Evolutionary conservation across 805 yeast genomes (phyloP), one percentile per base, ranked within the genome.

Genomic region (Yueomyces sinensis): DNA sequence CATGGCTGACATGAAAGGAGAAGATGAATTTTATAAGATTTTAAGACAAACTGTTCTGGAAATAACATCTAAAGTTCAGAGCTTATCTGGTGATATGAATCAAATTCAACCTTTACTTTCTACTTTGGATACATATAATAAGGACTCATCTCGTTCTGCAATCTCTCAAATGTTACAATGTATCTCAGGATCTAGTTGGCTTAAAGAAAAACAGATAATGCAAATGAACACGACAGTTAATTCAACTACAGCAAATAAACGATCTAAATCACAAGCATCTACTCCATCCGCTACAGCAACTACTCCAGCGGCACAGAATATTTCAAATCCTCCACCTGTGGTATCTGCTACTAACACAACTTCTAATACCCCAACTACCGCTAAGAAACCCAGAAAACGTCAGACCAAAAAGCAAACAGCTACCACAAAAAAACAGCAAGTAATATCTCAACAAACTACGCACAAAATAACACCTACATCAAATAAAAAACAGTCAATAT

Each of bases 341-440:
- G 36, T 39, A 27, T 37, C 44, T 17, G 37, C 43, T 23, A 36
- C 48, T 9, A 41, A 39, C 7, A 23, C 40, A 7, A 30, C 35
- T 13, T 40, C 41, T 17, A 33, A 40, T 16, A 33, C 45, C 15
- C 37, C 41, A 18, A 34, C 44, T 3, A 31, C 47, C 7, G 36
- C 49, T 4, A 51, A 51, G 37, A 52, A 50, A 23, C 50, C 52
- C 33, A 38, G 54, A 33, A 50, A 49, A 32, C 52, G 56, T 29
- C 45, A 42, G 27, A 29, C 41, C 13, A 33, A 31, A 23, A 31
- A 31, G 14, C 34, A 18, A 24, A 34, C 33, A 11, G 29, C 31
- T n/a, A 16, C 13, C 17, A n/a, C 30, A 9, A 28, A 28, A 9
- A 16, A 9, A n/a, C 17, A 28, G 18, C 18, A 13, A 23, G 25